Conservation (phyloP, 2,329 filamentous ascomycete species). For the Aspergillus felis region DNA sequence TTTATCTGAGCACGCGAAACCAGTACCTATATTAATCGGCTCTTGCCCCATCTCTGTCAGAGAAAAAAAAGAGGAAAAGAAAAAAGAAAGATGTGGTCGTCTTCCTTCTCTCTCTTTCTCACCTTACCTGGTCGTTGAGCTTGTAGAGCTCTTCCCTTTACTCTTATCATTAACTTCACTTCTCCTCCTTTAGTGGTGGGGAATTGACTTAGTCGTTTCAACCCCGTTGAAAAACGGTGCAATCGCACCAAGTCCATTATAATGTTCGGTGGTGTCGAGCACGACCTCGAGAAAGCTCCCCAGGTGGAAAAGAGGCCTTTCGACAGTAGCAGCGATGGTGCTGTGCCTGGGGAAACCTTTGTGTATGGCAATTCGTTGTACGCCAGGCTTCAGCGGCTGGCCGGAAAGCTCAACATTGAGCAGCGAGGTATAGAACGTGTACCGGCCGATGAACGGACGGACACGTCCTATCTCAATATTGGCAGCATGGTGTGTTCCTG, state of each 20-base stretch:
- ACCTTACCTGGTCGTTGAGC: constrained; percentile 16
- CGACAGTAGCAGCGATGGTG: constrained; percentile 41
- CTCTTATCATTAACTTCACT: constrained; percentile 1
- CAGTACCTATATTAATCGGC: constrained; percentile 6
- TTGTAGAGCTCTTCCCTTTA: constrained; percentile 16
- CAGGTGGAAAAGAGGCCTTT: constrained; percentile 22
- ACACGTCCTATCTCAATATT: constrained; percentile 62
- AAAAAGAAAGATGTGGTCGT: constrained; percentile 19
- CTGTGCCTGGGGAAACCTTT: constrained; percentile 58
- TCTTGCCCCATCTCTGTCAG: constrained; percentile 3
- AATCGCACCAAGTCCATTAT: constrained; percentile 13
- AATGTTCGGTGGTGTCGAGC: constrained; percentile 18
- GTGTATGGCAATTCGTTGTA: constrained; percentile 53
- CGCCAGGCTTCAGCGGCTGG: constrained; percentile 59
- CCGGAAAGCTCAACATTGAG: constrained; percentile 64
- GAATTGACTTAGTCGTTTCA: neutral
- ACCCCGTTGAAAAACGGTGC: constrained; percentile 4
- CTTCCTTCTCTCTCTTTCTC: constrained; percentile 7
- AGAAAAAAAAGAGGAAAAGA: constrained; percentile 14
- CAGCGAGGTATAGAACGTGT: constrained; percentile 73
- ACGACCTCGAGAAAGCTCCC: constrained; percentile 33
- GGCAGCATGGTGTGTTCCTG: constrained; percentile 62
- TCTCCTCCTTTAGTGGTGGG: constrained; percentile 14
- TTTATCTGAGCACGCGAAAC: constrained; percentile 6
- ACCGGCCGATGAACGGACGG: constrained; percentile 64